Evolutionary conservation across 1,139 yeast genomes (phyloP).

Genomic region (Trichomonascaceae sp.): DNA sequence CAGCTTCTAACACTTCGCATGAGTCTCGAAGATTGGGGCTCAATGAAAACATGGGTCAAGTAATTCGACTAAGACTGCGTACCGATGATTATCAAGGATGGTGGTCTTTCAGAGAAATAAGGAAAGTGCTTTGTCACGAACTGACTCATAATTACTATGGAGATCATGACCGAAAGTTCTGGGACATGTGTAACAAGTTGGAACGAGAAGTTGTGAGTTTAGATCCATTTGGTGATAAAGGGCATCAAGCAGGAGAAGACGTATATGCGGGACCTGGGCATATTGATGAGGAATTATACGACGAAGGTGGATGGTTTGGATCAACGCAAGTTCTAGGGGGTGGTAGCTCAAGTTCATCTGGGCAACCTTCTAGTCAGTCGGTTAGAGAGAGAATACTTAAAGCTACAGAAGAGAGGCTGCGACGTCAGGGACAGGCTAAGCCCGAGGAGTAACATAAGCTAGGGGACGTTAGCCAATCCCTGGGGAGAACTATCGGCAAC

Average conservation of each 20-base stretch:
- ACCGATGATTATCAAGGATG: constrained; percentile 38
- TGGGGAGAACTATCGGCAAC: too few relatives aligned
- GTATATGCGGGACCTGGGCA: constrained; percentile 23
- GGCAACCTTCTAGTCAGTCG: constrained; percentile 9
- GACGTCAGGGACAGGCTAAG: background rate
- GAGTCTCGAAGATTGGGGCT: constrained; percentile 30
- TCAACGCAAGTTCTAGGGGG: constrained; percentile 22
- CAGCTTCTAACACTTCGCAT: constrained; percentile 33
- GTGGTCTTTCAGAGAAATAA: constrained; percentile 32
- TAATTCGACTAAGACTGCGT: constrained; percentile 34
- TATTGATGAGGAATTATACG: constrained; percentile 15
- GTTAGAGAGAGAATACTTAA: constrained; percentile 20
- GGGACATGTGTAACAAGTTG: constrained; percentile 33
- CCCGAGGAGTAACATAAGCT: background rate
- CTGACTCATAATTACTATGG: constrained; percentile 35
- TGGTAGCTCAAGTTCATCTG: background rate
- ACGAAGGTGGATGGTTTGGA: constrained; percentile 29
- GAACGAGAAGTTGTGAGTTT: constrained; percentile 32
- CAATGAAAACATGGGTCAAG: constrained; percentile 34
- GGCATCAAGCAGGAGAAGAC: constrained; percentile 20
- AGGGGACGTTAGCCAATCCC: too few relatives aligned
- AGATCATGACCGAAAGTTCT: constrained; percentile 35
- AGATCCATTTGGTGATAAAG: constrained; percentile 29
- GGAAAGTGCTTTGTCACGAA: constrained; percentile 37
- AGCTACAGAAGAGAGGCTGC: constrained; percentile 23